A percentile compares a stretch with the other conserved stretches of the same genome.
Evolutionary conservation across 306 rosid genomes (phyloP).

Genomic region (Oemleria cerasiformis): DNA sequence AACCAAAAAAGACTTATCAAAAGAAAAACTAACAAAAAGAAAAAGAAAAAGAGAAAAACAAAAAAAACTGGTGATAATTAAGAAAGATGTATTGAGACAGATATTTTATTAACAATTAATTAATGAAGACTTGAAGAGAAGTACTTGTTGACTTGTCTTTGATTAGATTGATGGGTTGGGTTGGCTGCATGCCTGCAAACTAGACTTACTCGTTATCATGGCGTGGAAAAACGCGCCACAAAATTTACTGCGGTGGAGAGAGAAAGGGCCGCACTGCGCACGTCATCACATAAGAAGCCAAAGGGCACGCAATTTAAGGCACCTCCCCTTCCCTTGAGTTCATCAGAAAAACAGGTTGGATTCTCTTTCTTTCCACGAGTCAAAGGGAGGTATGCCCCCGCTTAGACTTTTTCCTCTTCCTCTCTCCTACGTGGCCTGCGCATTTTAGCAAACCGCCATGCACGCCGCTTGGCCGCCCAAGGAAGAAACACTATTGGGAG

Average conservation of each 20-base stretch:
- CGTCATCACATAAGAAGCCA: background rate
- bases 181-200: background rate
- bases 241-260: background rate
- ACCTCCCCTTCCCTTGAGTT: slow-evolving; percentile 2
- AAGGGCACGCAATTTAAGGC: slow-evolving; percentile 69
- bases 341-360: slow-evolving; percentile 2
- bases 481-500: background rate
- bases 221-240: background rate
- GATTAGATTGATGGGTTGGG: background rate
- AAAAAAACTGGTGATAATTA: too few relatives aligned
- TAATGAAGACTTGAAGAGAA: background rate
- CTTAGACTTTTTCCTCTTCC: slow-evolving; percentile 9
- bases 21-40: too few relatives aligned
- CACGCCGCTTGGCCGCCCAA: background rate
- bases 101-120: background rate
- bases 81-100: too few relatives aligned
- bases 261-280: background rate
- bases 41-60: too few relatives aligned
- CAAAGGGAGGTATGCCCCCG: slow-evolving; percentile 29
- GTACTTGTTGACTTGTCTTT: background rate
- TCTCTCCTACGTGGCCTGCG: background rate
- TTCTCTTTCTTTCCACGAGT: slow-evolving; percentile 26
- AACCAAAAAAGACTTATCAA: too few relatives aligned
- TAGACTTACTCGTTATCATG: background rate
- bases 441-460: background rate